Evolutionary conservation across 371 early-diverging fungal species (phyloP).

Genomic region (Thermomucor indicae-seudaticae): DNA sequence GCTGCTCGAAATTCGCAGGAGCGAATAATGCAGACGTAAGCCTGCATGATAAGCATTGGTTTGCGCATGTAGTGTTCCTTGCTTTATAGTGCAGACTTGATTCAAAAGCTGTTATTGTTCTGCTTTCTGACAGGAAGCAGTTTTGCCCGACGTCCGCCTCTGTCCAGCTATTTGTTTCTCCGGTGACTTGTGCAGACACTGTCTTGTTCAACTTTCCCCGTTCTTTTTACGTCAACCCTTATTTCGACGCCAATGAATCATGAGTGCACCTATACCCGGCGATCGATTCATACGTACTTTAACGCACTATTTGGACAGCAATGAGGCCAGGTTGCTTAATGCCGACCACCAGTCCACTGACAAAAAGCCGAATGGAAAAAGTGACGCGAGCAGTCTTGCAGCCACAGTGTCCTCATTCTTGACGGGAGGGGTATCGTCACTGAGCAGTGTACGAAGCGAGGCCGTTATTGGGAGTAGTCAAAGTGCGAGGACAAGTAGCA

Average conservation of each 20-base stretch:
- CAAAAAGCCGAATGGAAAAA: slow-evolving; percentile 9
- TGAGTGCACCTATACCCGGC: slow-evolving; percentile 38
- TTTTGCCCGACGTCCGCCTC: no score
- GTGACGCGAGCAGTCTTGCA: slow-evolving; percentile 7
- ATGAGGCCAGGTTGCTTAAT: slow-evolving; percentile 31
- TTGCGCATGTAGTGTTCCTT: no score
- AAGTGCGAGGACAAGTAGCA: slow-evolving; percentile 5
- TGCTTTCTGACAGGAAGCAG: no score
- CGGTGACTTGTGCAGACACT: no score
- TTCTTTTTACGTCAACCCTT: no score
- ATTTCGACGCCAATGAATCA: slow-evolving; percentile 15
- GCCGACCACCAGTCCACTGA: slow-evolving; percentile 5
- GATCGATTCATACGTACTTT: slow-evolving; percentile 58
- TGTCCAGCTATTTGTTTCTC: no score
- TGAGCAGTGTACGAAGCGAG: slow-evolving; percentile 21
- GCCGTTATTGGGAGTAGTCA: slow-evolving; percentile 19
- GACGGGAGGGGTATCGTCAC: slow-evolving; percentile 11
- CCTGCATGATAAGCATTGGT: no score
- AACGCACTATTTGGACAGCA: slow-evolving; percentile 54
- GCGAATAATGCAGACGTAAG: no score
- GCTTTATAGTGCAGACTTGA: no score
- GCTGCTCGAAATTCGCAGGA: no score
- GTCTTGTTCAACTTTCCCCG: no score
- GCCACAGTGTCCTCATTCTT: slow-evolving; percentile 15
- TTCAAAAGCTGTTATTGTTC: no score